phyloP scores from a whole-genome alignment of 371 early-diverging fungal species.

The Choanephora cucurbitarum region DNA sequence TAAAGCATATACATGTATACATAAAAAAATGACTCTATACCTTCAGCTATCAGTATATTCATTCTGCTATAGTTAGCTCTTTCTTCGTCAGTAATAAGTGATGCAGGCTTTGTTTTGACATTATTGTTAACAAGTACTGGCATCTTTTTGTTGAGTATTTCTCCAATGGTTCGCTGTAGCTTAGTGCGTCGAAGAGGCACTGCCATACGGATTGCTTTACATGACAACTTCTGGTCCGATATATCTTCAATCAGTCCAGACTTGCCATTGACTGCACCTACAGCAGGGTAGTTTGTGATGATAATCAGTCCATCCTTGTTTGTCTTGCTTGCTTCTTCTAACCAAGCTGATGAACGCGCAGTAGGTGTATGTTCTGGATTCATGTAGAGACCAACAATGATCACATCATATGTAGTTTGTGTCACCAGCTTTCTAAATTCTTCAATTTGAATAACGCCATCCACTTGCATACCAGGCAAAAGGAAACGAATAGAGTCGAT shows the following conservation, averaged over 20 bases:
- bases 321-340: conserved; percentile 22
- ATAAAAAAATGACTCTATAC: conserved; percentile 15
- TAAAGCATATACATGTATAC: not conserved
- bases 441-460: conserved; percentile 27
- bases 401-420: conserved; percentile 28
- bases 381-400: conserved; percentile 38
- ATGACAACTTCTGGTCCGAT: conserved; percentile 13
- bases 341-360: conserved; percentile 7
- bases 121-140: conserved; percentile 3
- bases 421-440: conserved; percentile 19
- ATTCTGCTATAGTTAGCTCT: conserved; percentile 31
- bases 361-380: conserved; percentile 12
- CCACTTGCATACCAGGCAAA: conserved; percentile 27
- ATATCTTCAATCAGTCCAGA: conserved; percentile 18
- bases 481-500: conserved; percentile 35
- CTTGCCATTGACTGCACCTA: conserved; percentile 19
- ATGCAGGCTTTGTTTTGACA: conserved; percentile 6
- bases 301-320: conserved; percentile 26
- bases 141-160: conserved; percentile 19
- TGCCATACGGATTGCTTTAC: conserved; percentile 48
- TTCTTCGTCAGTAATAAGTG: conserved; percentile 34
- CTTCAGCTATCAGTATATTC: conserved; percentile 48
- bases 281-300: conserved; percentile 46
- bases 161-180: conserved; percentile 38
- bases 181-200: conserved; percentile 58